These are phyloP conservation scores for Pyrenochaeta sp. DNA, from an alignment of 2,329 filamentous ascomycete genomes.

Conservation along the genomic window DNA sequence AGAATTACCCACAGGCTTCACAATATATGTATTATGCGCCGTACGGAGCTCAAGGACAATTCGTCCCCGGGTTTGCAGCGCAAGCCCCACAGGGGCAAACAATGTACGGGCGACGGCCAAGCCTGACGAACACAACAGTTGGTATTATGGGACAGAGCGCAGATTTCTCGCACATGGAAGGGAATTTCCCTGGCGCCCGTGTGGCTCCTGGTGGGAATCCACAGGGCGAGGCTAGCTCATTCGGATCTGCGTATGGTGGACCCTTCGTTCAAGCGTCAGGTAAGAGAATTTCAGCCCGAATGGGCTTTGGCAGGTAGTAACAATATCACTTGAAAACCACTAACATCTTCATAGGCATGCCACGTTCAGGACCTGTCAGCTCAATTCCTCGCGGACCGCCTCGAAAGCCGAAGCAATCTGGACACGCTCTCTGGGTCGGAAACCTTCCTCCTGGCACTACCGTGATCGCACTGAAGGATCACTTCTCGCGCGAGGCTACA, in stretches of 20 bases:
- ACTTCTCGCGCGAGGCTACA: constrained; percentile 81
- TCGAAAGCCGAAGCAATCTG: constrained; percentile 73
- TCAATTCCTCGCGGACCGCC: constrained; percentile 67
- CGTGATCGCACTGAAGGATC: constrained; percentile 84
- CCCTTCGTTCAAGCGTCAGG: constrained; percentile 27
- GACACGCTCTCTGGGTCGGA: constrained; percentile 94
- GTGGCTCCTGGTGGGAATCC: constrained; percentile 18
- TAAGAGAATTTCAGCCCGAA: constrained; percentile 18
- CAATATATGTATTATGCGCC: constrained; percentile 48
- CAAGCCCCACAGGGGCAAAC: constrained; percentile 35
- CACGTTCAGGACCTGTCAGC: constrained; percentile 33
- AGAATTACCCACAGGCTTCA: constrained; percentile 40
- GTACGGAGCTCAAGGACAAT: constrained; percentile 42
- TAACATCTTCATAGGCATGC: constrained; percentile 26
- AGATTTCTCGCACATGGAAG: constrained; percentile 32
- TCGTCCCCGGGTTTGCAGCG: constrained; percentile 32
- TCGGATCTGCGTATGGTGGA: constrained; percentile 25
- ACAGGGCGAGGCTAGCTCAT: constrained; percentile 25
- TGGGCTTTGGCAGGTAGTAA: not conserved
- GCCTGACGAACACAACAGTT: constrained; percentile 26
- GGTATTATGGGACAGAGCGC: constrained; percentile 31
- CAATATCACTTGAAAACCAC: not conserved
- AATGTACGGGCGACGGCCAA: constrained; percentile 43
- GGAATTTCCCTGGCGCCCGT: constrained; percentile 24
- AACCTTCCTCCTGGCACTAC: constrained; percentile 87